Evolutionary conservation across 305 asterid species (phyloP).

Genomic region (Caryopteris hybrid): DNA sequence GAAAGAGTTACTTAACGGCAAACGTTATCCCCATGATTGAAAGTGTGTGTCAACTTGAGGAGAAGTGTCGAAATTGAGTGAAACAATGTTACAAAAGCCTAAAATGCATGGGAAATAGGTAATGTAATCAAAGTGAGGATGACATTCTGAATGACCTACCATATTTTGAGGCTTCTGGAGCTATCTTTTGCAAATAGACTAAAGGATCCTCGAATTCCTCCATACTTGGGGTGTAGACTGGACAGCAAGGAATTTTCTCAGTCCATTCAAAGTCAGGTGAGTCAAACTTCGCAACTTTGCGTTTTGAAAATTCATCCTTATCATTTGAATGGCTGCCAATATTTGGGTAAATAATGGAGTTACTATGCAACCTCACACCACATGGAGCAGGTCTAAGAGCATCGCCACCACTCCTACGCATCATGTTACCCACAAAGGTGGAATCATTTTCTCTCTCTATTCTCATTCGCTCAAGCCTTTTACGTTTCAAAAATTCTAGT

Average conservation of each 20-base stretch:
- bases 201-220: conserved; percentile 95
- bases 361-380: conserved; percentile 61
- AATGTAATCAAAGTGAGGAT: conserved; percentile 5
- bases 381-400: conserved; percentile 71
- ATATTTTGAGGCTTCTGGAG: conserved; percentile 92
- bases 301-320: conserved; percentile 54
- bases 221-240: conserved; percentile 69
- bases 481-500: conserved; percentile 73
- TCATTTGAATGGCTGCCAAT: conserved; percentile 40
- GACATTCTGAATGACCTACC: conserved; percentile 37
- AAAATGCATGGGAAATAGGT: background rate
- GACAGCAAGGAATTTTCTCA: conserved; percentile 76
- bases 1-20: background rate
- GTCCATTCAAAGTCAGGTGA: conserved; percentile 78
- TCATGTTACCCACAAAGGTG: conserved; percentile 36
- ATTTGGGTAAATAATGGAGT: conserved; percentile 33
- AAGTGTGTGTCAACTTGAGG: background rate
- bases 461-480: conserved; percentile 78
- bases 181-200: conserved; percentile 80
- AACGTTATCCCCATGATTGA: background rate
- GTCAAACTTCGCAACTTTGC: conserved; percentile 66
- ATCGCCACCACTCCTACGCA: conserved; percentile 77
- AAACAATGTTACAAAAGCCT: conserved; percentile 10
- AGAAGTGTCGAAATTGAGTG: background rate
- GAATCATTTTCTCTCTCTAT: conserved; percentile 45